A percentile compares a stretch with the other conserved stretches of the same genome.
phyloP scores from a whole-genome alignment of 805 yeast species.

The Teunomyces atbi region DNA sequence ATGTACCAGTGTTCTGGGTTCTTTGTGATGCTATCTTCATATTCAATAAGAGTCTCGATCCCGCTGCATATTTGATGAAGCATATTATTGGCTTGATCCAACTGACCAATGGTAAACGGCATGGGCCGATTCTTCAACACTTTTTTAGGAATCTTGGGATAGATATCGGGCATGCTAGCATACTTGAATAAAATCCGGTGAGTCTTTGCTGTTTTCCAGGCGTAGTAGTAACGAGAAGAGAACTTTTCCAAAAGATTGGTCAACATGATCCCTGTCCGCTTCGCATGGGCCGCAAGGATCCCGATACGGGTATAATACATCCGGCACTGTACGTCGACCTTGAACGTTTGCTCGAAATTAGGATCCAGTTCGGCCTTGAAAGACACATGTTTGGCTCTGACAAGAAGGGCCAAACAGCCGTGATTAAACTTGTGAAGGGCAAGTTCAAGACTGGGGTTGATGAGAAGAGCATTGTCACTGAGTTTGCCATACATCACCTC shows the following conservation, averaged over 20 bases:
- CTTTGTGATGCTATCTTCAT: constrained; percentile 7
- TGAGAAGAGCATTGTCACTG: constrained; percentile 7
- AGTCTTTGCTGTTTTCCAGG: constrained; percentile 15
- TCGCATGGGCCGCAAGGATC: constrained; percentile 8
- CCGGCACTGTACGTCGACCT: constrained; percentile 9
- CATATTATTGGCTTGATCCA: constrained; percentile 9
- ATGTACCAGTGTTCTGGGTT: constrained; percentile 6
- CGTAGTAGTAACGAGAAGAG: constrained; percentile 10
- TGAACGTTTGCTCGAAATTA: constrained; percentile 10
- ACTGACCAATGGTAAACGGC: constrained; percentile 11
- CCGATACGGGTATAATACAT: constrained; percentile 8
- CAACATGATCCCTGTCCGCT: constrained; percentile 8
- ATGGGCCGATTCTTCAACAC: constrained; percentile 1
- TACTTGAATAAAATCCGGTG: constrained; percentile 6
- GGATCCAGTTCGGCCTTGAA: constrained; percentile 13
- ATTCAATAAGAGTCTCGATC: constrained; percentile 6
- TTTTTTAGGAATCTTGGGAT: background rate
- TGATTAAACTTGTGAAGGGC: constrained; percentile 11
- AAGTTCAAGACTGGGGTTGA: constrained; percentile 9
- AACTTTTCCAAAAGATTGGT: constrained; percentile 10
- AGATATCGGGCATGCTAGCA: background rate
- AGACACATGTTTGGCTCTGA: constrained; percentile 16
- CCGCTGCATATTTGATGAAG: constrained; percentile 7
- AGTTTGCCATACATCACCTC: constrained; percentile 11
- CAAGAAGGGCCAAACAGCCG: constrained; percentile 17